Base-by-base conservation (phyloP, 2,329 filamentous ascomycete species). In the Proliferodiscus dingleyae region DNA sequence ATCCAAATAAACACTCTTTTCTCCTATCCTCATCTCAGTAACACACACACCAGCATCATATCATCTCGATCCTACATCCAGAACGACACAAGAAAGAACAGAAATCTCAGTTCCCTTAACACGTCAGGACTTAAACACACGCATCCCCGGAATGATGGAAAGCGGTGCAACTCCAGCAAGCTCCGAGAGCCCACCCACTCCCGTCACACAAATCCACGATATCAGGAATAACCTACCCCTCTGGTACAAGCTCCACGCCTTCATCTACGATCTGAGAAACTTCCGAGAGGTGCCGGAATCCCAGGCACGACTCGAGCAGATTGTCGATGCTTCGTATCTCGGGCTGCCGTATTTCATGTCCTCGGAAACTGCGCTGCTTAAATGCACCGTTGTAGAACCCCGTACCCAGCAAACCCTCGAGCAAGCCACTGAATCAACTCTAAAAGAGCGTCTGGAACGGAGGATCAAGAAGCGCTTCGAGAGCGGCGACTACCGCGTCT, bases 401-500 rank as follows among this genome's bases (percentile, higher is more conserved):
- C 4, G 18, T 2, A 15, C 11, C n/a, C 50, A 33, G 9, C 54
- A 56, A 26, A 55, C 54, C 3, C 29, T 62, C 2, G 40, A 45
- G 10, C 38, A 47, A 5, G 13, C 47, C 4, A 53, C 63, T 2
- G 32, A 58, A 44, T 49, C 53, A 21, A 54, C 46, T 1, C 44
- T 60, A 13, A 28, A 51, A 3, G 49, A 60, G 30, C 45, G 59
- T 8, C 32, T 64, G 15, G 49, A 60, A 38, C 51, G 58, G 15
- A 49, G 61, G 9, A 58, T 58, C 24, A 62, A 64, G 44, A 64
- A 62, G 46, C 49, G 61, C 1, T 46, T 53, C 5, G 55, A 60
- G 15, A 63, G 52, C 7, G 51, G 51, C 1, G 61, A 65, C 37
- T 65, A 57, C 46, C 47, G 60, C 1, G 51, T 65, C n/a, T 66